A percentile compares a stretch with the other conserved stretches of the same genome.
phyloP scores from a whole-genome alignment of 306 rosid species.

The Neltuma alba region DNA sequence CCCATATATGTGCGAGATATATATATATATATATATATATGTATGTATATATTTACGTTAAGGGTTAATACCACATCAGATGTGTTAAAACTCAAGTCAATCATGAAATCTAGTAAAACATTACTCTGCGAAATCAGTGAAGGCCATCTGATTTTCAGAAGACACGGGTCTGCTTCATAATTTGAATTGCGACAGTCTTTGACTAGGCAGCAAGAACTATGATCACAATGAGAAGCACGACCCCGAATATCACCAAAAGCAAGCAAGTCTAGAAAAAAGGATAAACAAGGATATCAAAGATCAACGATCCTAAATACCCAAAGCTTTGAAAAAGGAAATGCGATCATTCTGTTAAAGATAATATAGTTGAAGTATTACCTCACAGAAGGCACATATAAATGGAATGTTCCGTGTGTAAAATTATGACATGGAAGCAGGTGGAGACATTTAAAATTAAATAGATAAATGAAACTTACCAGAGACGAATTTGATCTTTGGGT shows the following conservation, averaged over 20 bases:
- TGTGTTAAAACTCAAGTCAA: conserved; percentile 36
- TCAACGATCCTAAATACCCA: conserved; percentile 10
- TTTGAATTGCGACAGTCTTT: conserved; percentile 32
- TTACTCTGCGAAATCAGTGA: conserved; percentile 38
- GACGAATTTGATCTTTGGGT: conserved; percentile 93
- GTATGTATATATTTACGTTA: background rate
- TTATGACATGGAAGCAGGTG: conserved; percentile 7
- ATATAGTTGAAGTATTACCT: conserved; percentile 1
- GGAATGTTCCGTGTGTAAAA: background rate
- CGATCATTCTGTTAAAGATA: background rate
- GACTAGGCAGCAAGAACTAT: conserved; percentile 83
- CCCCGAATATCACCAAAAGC: conserved; percentile 96
- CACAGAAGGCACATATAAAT: conserved; percentile 10
- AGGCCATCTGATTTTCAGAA: conserved; percentile 33
- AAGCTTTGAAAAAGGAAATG: conserved; percentile 1
- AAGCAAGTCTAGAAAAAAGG: conserved; percentile 65
- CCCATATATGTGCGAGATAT: background rate
- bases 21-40: too few species aligned
- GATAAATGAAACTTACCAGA: conserved; percentile 52
- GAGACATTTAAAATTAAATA: background rate
- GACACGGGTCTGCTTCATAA: conserved; percentile 31
- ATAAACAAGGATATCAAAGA: background rate
- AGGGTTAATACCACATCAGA: conserved; percentile 30
- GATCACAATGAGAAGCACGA: conserved; percentile 88
- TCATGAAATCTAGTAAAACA: conserved; percentile 34